Percentiles rank a stretch among this genome's conserved stretches.
phyloP scores from a whole-genome alignment of 1,139 yeast species.

The Geotrichum klebahnii region DNA sequence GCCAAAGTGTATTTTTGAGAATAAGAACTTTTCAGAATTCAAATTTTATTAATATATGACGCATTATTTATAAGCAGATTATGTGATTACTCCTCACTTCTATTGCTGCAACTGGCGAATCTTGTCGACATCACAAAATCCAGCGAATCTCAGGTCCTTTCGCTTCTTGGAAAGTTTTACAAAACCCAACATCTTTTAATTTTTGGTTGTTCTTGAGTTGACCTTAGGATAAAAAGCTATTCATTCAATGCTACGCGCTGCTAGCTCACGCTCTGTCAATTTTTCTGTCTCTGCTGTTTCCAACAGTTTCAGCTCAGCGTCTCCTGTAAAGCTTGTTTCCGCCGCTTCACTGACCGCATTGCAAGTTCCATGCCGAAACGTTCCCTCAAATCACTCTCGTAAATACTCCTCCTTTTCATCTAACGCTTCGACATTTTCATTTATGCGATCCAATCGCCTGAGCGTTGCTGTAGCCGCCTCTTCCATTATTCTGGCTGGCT shows the following conservation, averaged over 20 bases:
- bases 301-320: neutral
- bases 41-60: too few species aligned
- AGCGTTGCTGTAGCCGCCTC: slow-evolving; percentile 20
- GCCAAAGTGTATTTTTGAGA: neutral
- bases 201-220: too few species aligned
- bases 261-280: neutral
- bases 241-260: slow-evolving; percentile 13
- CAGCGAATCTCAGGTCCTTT: too few species aligned
- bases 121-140: too few species aligned
- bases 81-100: too few species aligned
- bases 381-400: neutral
- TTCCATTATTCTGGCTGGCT: slow-evolving; percentile 19
- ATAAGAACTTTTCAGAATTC: too few species aligned
- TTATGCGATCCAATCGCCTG: slow-evolving; percentile 1
- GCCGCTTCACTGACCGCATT: neutral
- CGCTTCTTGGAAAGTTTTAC: too few species aligned
- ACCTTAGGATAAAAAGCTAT: neutral
- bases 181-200: too few species aligned
- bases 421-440: neutral
- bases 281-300: neutral
- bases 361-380: neutral
- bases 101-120: too few species aligned
- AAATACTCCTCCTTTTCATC: slow-evolving; percentile 7
- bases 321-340: neutral
- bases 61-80: too few species aligned